phyloP scores from a whole-genome alignment of 768 basidiomycete species.

The Tricholoma furcatifolium region DNA sequence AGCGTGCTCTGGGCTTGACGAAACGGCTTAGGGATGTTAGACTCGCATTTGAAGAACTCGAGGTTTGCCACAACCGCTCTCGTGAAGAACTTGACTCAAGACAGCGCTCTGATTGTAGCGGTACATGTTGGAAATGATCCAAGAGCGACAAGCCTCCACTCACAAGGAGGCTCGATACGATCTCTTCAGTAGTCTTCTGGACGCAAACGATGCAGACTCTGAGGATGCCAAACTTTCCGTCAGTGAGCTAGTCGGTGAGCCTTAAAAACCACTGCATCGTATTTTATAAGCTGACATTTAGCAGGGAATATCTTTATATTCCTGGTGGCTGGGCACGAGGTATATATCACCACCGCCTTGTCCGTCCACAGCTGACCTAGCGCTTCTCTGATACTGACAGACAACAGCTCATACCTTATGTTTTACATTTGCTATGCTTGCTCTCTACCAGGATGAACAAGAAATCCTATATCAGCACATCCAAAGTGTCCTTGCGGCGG shows the following conservation, averaged over 20 bases:
- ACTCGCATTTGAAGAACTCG: slow-evolving; percentile 42
- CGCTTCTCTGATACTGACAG: slow-evolving; percentile 15
- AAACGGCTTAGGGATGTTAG: slow-evolving; percentile 27
- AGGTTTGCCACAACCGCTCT: slow-evolving; percentile 25
- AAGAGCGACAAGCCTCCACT: slow-evolving; percentile 33
- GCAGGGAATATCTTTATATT: slow-evolving; percentile 49
- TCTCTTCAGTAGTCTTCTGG: slow-evolving; percentile 50
- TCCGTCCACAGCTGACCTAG: background rate
- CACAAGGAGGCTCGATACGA: slow-evolving; percentile 43
- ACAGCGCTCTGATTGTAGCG: slow-evolving; percentile 19
- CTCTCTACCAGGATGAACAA: slow-evolving; percentile 42
- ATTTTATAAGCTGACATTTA: background rate
- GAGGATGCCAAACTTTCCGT: slow-evolving; percentile 38
- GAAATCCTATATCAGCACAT: slow-evolving; percentile 42
- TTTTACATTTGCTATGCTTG: slow-evolving; percentile 39
- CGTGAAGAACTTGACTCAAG: background rate
- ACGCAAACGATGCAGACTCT: slow-evolving; percentile 43
- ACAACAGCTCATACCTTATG: slow-evolving; percentile 39
- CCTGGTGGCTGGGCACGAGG: slow-evolving; percentile 64
- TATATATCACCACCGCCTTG: slow-evolving; percentile 15
- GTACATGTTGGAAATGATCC: slow-evolving; percentile 56
- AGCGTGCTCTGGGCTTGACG: slow-evolving; percentile 37
- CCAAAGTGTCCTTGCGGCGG: slow-evolving; percentile 26
- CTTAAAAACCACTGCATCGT: background rate
- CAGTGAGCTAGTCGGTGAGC: slow-evolving; percentile 38